phyloP scores from a whole-genome alignment of 805 yeast genomes.

The Nakazawaea anatomiae region DNA sequence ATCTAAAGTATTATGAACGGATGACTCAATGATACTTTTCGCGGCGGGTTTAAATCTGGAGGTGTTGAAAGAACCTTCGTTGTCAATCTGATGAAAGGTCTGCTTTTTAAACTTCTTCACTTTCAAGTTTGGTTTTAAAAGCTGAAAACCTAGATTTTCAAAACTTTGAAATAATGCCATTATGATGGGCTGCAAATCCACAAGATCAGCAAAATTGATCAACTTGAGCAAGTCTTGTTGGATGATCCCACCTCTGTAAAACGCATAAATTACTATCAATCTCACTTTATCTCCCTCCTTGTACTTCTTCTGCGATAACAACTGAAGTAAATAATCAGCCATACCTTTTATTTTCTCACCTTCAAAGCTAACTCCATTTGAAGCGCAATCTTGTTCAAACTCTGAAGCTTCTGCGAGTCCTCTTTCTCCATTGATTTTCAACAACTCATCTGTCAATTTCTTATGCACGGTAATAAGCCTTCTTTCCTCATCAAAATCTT shows the following conservation, averaged over 20 bases:
- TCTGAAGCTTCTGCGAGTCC: slow-evolving; percentile 71
- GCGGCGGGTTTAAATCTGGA: slow-evolving; percentile 72
- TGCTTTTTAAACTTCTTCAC: slow-evolving; percentile 41
- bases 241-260: slow-evolving; percentile 77
- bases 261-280: slow-evolving; percentile 64
- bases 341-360: slow-evolving; percentile 56
- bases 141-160: slow-evolving; percentile 29
- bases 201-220: slow-evolving; percentile 44
- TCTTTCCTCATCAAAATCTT: slow-evolving; percentile 64
- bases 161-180: slow-evolving; percentile 54
- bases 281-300: slow-evolving; percentile 67
- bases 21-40: slow-evolving; percentile 48
- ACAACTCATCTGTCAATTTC: slow-evolving; percentile 58
- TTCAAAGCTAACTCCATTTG: slow-evolving; percentile 64
- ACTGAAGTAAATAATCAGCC: slow-evolving; percentile 53
- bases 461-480: slow-evolving; percentile 55
- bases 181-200: slow-evolving; percentile 33
- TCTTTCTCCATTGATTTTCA: slow-evolving; percentile 50
- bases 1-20: slow-evolving; percentile 47
- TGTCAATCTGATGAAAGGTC: slow-evolving; percentile 47
- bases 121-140: slow-evolving; percentile 31
- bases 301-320: slow-evolving; percentile 44
- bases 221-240: slow-evolving; percentile 69
- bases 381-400: slow-evolving; percentile 77
- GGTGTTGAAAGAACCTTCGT: slow-evolving; percentile 50